These are phyloP conservation scores for Mycena galopus DNA, from an alignment of 768 basidiomycete genomes.

Conservation along the genomic window DNA sequence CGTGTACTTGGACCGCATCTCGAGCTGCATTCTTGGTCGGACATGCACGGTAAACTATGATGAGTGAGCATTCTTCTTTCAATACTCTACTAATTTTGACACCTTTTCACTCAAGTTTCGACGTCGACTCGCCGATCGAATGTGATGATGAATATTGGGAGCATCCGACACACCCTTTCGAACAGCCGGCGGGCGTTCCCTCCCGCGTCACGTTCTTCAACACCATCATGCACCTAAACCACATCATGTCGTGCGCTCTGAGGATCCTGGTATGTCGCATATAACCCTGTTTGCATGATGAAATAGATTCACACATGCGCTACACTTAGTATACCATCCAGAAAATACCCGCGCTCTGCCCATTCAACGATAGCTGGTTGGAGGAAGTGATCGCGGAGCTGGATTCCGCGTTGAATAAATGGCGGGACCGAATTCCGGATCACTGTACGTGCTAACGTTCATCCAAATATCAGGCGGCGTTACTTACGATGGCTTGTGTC, in stretches of 20 bases:
- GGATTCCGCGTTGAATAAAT: conserved; percentile 81
- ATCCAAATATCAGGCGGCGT: background rate
- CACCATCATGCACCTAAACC: conserved; percentile 64
- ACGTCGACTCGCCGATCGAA: conserved; percentile 72
- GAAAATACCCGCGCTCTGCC: conserved; percentile 65
- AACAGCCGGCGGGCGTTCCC: conserved; percentile 71
- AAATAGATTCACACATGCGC: no score
- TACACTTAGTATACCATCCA: conserved; percentile 73
- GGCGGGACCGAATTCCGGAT: conserved; percentile 54
- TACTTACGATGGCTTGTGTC: conserved; percentile 48
- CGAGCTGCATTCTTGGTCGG: conserved; percentile 69
- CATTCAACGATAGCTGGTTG: conserved; percentile 66
- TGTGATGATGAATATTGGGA: conserved; percentile 83
- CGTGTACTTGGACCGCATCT: conserved; percentile 55
- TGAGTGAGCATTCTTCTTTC: conserved; percentile 55
- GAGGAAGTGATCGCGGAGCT: conserved; percentile 78
- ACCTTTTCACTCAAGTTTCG: conserved; percentile 61
- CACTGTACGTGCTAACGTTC: conserved; percentile 54
- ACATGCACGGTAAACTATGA: conserved; percentile 6
- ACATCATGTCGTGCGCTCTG: conserved; percentile 71
- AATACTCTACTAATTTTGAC: background rate
- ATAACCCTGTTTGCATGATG: background rate
- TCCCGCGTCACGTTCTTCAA: conserved; percentile 69
- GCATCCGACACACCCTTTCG: conserved; percentile 64
- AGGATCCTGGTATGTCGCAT: conserved; percentile 62